Base-by-base conservation (phyloP, 495 filamentous ascomycete genomes). In the Hypoxylon cercidicola region DNA sequence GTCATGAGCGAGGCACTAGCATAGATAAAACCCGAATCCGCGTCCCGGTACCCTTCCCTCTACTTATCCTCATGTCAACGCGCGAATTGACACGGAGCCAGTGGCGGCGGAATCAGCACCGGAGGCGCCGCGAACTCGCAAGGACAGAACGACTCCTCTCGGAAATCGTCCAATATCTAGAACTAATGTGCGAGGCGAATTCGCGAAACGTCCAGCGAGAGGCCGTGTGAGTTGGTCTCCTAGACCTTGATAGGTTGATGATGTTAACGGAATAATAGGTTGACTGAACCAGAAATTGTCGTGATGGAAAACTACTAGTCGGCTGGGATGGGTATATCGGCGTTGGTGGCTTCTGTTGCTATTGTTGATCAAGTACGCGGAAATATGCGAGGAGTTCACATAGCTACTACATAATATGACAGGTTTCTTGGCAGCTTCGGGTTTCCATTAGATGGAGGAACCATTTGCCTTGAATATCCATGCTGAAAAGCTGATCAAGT, bases 1-100 rank as follows among this genome's bases (percentile, higher is more conserved):
- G 30, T 55, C 19, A 60, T 60, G 56, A 56, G 55, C 62, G 56
- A 66, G 35, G 37, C 39, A 4, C 44, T 66, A 44, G 37, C 62
- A 35, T 66, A 60, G 4, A 13, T 3, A 30, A 13, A 6, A 19
- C 18, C 44, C 10, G 18, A 44, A 28, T 44, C 18, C 12, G 4
- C n/a, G 15, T 23, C 34, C 13, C 13, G 28, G 8, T 5, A 8
- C 32, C 18, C 1, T 1, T 4, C 0, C 8, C 49, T 15, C 16
- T n/a, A 19, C 35, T 8, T 40, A 0, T 18, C n/a, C 46, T 25
- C 18, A 67, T 67, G 64, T 67, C 64, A 12, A 62, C 64, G 7
- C 37, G 43, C 19, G 64, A 62, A 53, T 58, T n/a, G 19, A 54
- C 40, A 35, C 57, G 58, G 21, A 13, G 41, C 16, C 35, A 48